These are phyloP conservation scores for Hanseniaspora thailandica DNA, from an alignment of 805 yeast genomes.

Conservation along the genomic window DNA sequence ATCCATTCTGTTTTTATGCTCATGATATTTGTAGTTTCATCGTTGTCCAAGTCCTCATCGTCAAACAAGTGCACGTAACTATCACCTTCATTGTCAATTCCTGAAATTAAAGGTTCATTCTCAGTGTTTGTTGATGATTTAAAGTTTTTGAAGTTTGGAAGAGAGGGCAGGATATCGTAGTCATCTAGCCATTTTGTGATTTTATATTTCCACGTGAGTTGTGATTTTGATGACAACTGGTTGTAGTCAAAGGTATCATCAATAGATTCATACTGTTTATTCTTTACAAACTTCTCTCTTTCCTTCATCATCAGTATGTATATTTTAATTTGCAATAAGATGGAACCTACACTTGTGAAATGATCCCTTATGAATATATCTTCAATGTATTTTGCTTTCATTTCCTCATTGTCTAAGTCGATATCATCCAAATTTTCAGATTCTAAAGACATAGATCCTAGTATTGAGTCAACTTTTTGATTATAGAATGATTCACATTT, in stretches of 20 bases:
- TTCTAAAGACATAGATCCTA: not conserved
- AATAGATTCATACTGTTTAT: not conserved
- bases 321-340: constrained; percentile 10
- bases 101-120: constrained; percentile 2
- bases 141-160: constrained; percentile 20
- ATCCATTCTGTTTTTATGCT: constrained; percentile 37
- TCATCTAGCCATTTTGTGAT: constrained; percentile 18
- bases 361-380: constrained; percentile 10
- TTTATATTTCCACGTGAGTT: not conserved
- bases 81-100: not conserved
- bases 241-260: not conserved
- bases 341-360: constrained; percentile 3
- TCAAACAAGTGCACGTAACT: not conserved
- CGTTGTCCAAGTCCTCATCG: constrained; percentile 8
- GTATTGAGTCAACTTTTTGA: constrained; percentile 17
- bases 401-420: not conserved
- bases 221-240: not conserved
- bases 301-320: constrained; percentile 12
- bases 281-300: constrained; percentile 3
- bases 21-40: constrained; percentile 18
- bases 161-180: constrained; percentile 25
- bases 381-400: not conserved
- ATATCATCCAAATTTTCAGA: not conserved
- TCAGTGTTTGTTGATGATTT: not conserved
- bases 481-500: constrained; percentile 28